phyloP scores from a whole-genome alignment of 2,329 filamentous ascomycete species.

The Calonectria multiphialidica region DNA sequence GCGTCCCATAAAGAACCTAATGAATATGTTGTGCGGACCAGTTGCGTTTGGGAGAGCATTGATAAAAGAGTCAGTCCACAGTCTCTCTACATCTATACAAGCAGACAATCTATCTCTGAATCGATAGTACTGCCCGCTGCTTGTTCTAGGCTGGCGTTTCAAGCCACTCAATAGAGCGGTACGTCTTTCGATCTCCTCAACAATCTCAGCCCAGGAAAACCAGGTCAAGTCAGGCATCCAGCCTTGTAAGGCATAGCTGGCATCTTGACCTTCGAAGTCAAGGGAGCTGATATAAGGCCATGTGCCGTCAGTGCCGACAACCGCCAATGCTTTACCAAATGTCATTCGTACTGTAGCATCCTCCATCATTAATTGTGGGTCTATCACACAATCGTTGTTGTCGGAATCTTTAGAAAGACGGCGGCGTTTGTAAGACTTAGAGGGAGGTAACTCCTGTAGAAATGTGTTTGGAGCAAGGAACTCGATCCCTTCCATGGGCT shows the following conservation, averaged over 20 bases:
- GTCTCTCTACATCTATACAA: slow-evolving; percentile 61
- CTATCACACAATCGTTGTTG: slow-evolving; percentile 8
- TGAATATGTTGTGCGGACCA: slow-evolving; percentile 49
- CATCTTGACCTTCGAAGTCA: slow-evolving; percentile 52
- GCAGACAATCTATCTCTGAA: slow-evolving; percentile 50
- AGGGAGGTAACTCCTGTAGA: slow-evolving; percentile 46
- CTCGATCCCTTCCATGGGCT: slow-evolving; percentile 40
- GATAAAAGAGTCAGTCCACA: slow-evolving; percentile 45
- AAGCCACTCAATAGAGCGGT: slow-evolving; percentile 25
- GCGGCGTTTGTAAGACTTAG: slow-evolving; percentile 9
- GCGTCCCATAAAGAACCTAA: slow-evolving; percentile 40
- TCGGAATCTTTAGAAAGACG: slow-evolving; percentile 14
- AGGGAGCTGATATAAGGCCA: slow-evolving; percentile 48
- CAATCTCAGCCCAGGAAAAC: slow-evolving; percentile 49
- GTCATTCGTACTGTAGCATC: slow-evolving; percentile 10
- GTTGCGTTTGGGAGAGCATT: slow-evolving; percentile 37
- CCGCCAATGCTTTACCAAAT: slow-evolving; percentile 38
- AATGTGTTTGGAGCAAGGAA: slow-evolving; percentile 59
- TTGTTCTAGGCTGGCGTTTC: slow-evolving; percentile 21
- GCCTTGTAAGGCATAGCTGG: slow-evolving; percentile 57
- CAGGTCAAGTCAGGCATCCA: slow-evolving; percentile 56
- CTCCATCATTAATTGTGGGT: slow-evolving; percentile 14
- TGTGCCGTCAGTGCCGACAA: slow-evolving; percentile 40
- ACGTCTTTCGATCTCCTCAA: slow-evolving; percentile 45
- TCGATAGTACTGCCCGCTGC: slow-evolving; percentile 27